phyloP scores from a whole-genome alignment of 1,284 basidiomycete genomes.

The Boletus mariae region DNA sequence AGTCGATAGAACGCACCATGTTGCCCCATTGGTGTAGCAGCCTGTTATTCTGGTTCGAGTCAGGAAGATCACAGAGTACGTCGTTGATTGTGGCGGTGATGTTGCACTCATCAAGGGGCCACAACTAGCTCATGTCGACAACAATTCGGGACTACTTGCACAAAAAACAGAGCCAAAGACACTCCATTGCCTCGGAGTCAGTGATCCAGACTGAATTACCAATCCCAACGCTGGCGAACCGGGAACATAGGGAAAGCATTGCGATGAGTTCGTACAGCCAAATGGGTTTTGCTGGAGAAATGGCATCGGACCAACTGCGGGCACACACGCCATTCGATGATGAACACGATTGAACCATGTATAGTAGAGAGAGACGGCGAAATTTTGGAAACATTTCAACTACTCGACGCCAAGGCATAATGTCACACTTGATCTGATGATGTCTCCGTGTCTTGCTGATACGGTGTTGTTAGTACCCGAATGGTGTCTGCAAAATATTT shows the following conservation, averaged over 20 bases:
- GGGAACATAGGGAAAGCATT: conserved; percentile 31
- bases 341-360: conserved; percentile 31
- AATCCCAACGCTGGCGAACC: conserved; percentile 30
- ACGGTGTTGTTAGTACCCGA: conserved; percentile 26
- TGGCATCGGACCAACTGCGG: conserved; percentile 26
- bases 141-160: conserved; percentile 67
- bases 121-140: conserved; percentile 54
- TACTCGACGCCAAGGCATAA: neutral
- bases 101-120: conserved; percentile 1
- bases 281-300: conserved; percentile 29
- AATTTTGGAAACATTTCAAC: neutral
- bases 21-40: conserved; percentile 75
- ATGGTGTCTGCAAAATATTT: conserved; percentile 22
- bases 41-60: conserved; percentile 77
- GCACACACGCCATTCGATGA: conserved; percentile 30
- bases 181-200: conserved; percentile 23
- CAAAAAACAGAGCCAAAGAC: conserved; percentile 47
- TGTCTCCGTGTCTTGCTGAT: conserved; percentile 22
- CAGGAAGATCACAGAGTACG: conserved; percentile 74
- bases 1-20: conserved; percentile 66
- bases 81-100: conserved; percentile 5
- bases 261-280: conserved; percentile 33
- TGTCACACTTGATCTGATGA: conserved; percentile 25
- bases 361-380: conserved; percentile 8
- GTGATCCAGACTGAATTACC: conserved; percentile 33